Conservation (phyloP, 441 rosid genomes). For the Pelargonium myrrhifolium region DNA sequence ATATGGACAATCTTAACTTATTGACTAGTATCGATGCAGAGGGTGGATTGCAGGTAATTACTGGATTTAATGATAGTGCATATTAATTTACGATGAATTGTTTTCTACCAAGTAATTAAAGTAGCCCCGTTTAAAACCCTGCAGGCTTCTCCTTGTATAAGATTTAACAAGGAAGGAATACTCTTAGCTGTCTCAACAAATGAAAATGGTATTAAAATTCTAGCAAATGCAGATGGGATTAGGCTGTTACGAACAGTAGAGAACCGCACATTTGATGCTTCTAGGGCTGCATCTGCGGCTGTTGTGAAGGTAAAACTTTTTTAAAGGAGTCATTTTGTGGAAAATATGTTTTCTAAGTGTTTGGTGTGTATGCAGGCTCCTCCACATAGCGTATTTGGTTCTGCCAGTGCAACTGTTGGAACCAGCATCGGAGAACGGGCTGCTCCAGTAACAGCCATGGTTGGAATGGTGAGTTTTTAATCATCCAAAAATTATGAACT, state of each 20-base stretch:
- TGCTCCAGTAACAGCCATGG: conserved; percentile 45
- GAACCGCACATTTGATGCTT: conserved; percentile 54
- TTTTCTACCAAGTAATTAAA: not conserved
- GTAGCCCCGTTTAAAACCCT: conserved; percentile 18
- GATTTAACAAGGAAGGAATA: conserved; percentile 73
- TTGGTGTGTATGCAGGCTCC: conserved; percentile 40
- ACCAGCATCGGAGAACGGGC: conserved; percentile 46
- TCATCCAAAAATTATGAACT: not conserved
- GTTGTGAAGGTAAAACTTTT: conserved; percentile 46
- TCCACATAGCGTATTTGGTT: conserved; percentile 35
- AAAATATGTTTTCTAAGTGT: conserved; percentile 12
- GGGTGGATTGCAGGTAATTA: conserved; percentile 60
- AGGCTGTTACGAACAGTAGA: conserved; percentile 55
- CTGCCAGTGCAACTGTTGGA: conserved; percentile 46
- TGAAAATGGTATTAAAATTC: conserved; percentile 62
- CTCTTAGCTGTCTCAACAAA: conserved; percentile 71
- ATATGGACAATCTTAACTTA: conserved; percentile 47
- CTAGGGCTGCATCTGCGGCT: conserved; percentile 51
- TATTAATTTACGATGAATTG: conserved; percentile 2
- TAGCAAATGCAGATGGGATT: conserved; percentile 68
- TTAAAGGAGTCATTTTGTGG: conserved; percentile 5
- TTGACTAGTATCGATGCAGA: conserved; percentile 56
- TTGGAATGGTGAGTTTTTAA: conserved; percentile 44
- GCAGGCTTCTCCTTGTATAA: conserved; percentile 71
- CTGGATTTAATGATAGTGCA: not conserved